Evolutionary conservation across 257 asterid species (phyloP).

Genomic region (Lavandula angustifolia): DNA sequence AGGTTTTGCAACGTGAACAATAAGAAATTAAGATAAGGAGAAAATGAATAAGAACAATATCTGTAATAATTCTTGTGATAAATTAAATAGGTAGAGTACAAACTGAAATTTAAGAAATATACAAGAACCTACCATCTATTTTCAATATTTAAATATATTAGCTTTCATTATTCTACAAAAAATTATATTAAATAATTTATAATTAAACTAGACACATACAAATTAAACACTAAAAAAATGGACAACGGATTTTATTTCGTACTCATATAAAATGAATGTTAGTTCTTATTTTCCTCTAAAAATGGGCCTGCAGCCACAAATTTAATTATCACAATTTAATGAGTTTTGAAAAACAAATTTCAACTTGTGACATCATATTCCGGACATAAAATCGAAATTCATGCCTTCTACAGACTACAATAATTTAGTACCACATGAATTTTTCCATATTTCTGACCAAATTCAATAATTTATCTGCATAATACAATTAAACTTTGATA

Average conservation of each 20-base stretch:
- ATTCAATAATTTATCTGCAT: background rate
- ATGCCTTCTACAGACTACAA: too few relatives aligned
- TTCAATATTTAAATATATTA: background rate
- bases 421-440: background rate
- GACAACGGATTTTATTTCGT: too few relatives aligned
- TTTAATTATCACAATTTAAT: constrained; percentile 17
- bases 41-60: constrained; percentile 30
- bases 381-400: too few relatives aligned
- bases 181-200: too few relatives aligned
- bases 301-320: constrained; percentile 16
- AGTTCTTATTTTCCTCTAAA: background rate
- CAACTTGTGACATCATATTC: constrained; percentile 12
- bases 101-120: constrained; percentile 30
- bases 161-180: too few relatives aligned
- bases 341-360: background rate
- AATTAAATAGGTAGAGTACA: constrained; percentile 11
- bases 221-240: too few relatives aligned
- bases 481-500: too few relatives aligned
- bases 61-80: constrained; percentile 18
- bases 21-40: constrained; percentile 34
- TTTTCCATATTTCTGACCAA: background rate
- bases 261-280: too few relatives aligned
- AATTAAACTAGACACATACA: too few relatives aligned
- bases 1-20: constrained; percentile 35
- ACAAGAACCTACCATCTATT: constrained; percentile 22